Evolutionary conservation across 2,329 filamentous ascomycete genomes (phyloP).

Genomic region (Talaromyces sp.): DNA sequence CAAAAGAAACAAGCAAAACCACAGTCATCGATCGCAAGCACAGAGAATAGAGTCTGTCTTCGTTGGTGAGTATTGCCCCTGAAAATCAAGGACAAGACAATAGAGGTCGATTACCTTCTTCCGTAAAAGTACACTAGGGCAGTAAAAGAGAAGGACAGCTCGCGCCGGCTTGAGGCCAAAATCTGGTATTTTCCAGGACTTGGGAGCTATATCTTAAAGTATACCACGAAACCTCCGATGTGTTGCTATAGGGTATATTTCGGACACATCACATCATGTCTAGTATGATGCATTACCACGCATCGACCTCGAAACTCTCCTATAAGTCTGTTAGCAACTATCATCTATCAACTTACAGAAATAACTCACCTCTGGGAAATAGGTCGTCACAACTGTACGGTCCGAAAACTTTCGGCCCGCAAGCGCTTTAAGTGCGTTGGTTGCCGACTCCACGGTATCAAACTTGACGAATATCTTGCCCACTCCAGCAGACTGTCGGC

Average conservation of each 20-base stretch:
- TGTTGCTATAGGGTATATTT: background rate
- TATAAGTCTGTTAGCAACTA: constrained; percentile 33
- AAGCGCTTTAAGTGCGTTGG: constrained; percentile 81
- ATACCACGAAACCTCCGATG: background rate
- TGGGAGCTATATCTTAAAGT: background rate
- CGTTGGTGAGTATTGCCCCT: background rate
- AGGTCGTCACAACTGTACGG: constrained; percentile 92
- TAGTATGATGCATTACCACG: constrained; percentile 61
- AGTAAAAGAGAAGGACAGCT: background rate
- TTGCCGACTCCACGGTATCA: constrained; percentile 70
- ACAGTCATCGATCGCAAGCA: background rate
- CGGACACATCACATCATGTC: background rate
- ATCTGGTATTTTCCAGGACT: too few relatives aligned
- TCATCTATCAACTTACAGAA: constrained; percentile 30
- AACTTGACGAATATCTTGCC: constrained; percentile 99
- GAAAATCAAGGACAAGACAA: background rate
- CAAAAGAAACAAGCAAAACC: background rate
- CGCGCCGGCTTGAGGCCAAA: too few relatives aligned
- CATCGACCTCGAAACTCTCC: constrained; percentile 91
- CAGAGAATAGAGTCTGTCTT: background rate
- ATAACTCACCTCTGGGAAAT: constrained; percentile 77
- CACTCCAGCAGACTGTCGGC: constrained; percentile 79
- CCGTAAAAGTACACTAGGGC: background rate
- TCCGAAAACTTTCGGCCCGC: constrained; percentile 95
- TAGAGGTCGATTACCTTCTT: background rate